Conservation (phyloP, 192 early-diverging fungal species). For the Coemansia sp. region DNA sequence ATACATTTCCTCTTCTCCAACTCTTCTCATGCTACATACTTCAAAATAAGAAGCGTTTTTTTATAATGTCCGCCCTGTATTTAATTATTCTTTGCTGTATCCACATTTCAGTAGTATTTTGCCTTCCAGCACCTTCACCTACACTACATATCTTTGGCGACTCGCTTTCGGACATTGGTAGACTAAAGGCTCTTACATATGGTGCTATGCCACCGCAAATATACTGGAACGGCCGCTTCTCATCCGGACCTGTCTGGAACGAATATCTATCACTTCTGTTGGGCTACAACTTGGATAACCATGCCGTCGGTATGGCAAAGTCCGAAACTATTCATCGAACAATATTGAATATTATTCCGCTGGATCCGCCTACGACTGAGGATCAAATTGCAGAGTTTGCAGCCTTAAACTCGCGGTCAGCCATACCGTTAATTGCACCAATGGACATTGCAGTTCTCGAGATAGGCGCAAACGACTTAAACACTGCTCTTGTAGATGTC, state of each 20-base stretch:
- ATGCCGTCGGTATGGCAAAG: constrained; percentile 33
- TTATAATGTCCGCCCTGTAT: neutral
- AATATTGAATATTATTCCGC: constrained; percentile 13
- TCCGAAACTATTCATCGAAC: constrained; percentile 6
- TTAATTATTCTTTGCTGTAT: neutral
- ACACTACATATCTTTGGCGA: constrained; percentile 44
- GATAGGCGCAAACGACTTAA: constrained; percentile 33
- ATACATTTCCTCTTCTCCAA: too few species aligned
- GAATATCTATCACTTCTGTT: constrained; percentile 28
- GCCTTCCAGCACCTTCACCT: constrained; percentile 7
- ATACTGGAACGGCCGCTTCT: constrained; percentile 49
- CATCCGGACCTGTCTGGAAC: constrained; percentile 39
- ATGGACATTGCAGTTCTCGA: constrained; percentile 29
- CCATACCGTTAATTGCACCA: neutral
- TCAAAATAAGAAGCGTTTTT: neutral
- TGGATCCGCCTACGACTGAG: constrained; percentile 24
- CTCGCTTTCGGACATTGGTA: constrained; percentile 42
- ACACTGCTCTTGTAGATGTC: constrained; percentile 21
- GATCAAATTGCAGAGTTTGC: constrained; percentile 29
- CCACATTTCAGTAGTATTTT: neutral
- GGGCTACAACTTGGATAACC: constrained; percentile 9
- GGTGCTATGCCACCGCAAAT: constrained; percentile 22
- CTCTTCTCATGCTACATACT: neutral
- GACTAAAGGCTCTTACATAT: constrained; percentile 19
- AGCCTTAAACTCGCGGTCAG: neutral